Percentiles rank a stretch among this genome's conserved stretches.
Evolutionary conservation across 768 basidiomycete genomes (phyloP).

Genomic region (Leucosporidium creatinivorum): DNA sequence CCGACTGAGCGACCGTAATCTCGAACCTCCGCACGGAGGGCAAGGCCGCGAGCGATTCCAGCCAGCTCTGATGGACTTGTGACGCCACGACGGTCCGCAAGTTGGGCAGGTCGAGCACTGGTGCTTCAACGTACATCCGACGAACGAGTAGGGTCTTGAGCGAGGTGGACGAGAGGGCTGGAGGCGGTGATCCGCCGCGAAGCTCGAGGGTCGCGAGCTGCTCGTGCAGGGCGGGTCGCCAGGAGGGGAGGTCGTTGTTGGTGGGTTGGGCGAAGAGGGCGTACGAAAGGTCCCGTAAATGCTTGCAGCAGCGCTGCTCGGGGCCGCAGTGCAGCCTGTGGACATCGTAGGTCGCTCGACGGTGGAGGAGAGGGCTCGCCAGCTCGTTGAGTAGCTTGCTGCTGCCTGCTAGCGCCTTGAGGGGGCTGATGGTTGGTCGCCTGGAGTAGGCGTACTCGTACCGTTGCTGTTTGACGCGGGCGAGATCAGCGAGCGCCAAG

Average conservation of each 20-base stretch:
- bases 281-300: not conserved
- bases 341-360: not conserved
- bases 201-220: not conserved
- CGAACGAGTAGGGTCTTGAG: not conserved
- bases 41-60: not conserved
- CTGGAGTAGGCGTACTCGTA: not conserved
- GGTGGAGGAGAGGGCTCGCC: not conserved
- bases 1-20: not conserved
- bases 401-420: not conserved
- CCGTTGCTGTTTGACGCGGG: not conserved
- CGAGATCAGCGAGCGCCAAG: no score
- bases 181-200: not conserved
- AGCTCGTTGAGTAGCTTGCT: not conserved
- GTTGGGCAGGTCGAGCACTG: not conserved
- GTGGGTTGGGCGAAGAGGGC: not conserved
- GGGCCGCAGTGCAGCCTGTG: not conserved
- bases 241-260: not conserved
- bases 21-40: not conserved
- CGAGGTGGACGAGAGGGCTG: not conserved
- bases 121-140: not conserved
- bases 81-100: not conserved
- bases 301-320: not conserved
- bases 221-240: not conserved
- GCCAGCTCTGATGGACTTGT: not conserved
- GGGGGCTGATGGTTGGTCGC: not conserved